These are phyloP conservation scores for Neofusicoccum umdonicola DNA, from an alignment of 2,329 filamentous ascomycete genomes.

Conservation along the genomic window DNA sequence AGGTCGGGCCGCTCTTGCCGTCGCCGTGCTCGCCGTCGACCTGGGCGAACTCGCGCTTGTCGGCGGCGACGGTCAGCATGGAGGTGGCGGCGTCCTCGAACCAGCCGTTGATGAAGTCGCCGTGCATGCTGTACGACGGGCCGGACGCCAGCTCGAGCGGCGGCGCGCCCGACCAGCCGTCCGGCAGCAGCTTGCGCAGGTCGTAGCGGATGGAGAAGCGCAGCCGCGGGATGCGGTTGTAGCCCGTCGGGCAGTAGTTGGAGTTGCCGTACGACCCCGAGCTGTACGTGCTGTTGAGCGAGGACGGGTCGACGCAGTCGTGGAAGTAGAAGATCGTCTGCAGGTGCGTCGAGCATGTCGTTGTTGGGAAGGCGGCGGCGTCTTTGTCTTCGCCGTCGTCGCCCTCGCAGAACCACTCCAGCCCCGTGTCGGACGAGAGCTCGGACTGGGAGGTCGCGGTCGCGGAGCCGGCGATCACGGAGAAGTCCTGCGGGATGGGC, in stretches of 20 bases:
- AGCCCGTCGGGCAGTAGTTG: constrained; percentile 43
- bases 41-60: constrained; percentile 35
- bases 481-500: constrained; percentile 45
- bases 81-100: constrained; percentile 40
- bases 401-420: constrained; percentile 40
- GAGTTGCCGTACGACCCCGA: constrained; percentile 27
- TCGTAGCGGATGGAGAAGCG: constrained; percentile 51
- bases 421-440: constrained; percentile 23
- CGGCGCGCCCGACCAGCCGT: constrained; percentile 46
- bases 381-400: constrained; percentile 21
- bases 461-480: constrained; percentile 43
- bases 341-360: constrained; percentile 42
- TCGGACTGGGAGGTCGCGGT: constrained; percentile 32
- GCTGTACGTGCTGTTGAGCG: constrained; percentile 38
- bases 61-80: constrained; percentile 40
- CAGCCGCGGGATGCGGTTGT: constrained; percentile 48
- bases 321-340: constrained; percentile 48
- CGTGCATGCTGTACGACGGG: constrained; percentile 44
- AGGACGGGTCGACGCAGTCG: constrained; percentile 42
- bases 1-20: constrained; percentile 31
- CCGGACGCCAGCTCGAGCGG: constrained; percentile 47
- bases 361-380: constrained; percentile 28
- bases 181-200: constrained; percentile 41
- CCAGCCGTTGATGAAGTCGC: constrained; percentile 52
- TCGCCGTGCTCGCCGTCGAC: constrained; percentile 37